Base-by-base conservation (phyloP, 2,329 filamentous ascomycete genomes). In the Camillea tinctor region DNA sequence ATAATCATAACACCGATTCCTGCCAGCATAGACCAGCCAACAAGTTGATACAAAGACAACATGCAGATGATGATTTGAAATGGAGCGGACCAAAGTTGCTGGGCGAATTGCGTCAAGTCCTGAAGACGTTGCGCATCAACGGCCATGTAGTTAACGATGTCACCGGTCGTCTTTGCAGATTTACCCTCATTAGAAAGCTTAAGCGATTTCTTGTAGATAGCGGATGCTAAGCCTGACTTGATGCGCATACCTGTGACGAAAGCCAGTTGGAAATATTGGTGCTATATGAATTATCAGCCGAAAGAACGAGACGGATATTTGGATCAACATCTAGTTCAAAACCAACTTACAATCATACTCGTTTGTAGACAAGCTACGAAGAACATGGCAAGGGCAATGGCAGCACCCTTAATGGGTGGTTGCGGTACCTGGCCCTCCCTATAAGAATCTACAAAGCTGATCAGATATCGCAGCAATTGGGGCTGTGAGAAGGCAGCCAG, bases 131-230 rank as follows among this genome's bases (percentile, higher is more conserved):
- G 95, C 15, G 94, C 94, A 73, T 99, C 95, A 9, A 99, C 94
- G 52, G 96, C 95, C 94, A 99, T 99, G 77, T 97, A 95, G 73
- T 99, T 99, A 74, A 99, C 95, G 71, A 99, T 98, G 71, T 99
- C 96, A 59, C 95, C 95, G 0, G 95, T 99, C 0, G 92, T 91
- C 78, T 98, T 97, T 51, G 88, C 78, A 1, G 93, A 85, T 57
- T 94, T 87, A 8, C 95, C 95, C 77, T 99, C 95, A 69, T 96
- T 98, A 4, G 94, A 98, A 19, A 99, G 81, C 64, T 87, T 89
- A 63, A 98, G 82, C 0, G 93, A 90, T 78, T 99, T 99, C 60
- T 88, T 85, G 75, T 99, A 99, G 65, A 99, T 98, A 60, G 93
- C 86, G 1, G 94, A 90, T 6, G 92, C 94, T 63, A 99, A 78